Percentiles rank a stretch among this genome's conserved stretches.
Evolutionary conservation across 1,284 basidiomycete genomes (phyloP).

Genomic region (Ganoderma lingzhi): DNA sequence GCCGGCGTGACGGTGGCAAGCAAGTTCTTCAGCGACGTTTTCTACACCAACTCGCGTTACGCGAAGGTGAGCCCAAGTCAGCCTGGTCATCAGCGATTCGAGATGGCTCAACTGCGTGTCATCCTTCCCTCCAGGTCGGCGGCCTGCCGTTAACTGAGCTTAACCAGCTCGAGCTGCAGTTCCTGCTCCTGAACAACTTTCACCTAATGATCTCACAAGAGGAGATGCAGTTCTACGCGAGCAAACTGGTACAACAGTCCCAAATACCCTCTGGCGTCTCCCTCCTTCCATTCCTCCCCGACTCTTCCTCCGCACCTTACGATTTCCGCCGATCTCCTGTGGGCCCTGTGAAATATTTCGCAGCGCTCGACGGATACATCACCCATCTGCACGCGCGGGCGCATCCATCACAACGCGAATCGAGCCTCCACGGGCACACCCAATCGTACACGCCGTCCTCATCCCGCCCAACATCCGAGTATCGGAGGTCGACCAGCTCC

Average conservation of each 20-base stretch:
- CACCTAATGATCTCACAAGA: conserved; percentile 86
- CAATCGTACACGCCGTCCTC: conserved; percentile 29
- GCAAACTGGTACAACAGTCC: conserved; percentile 81
- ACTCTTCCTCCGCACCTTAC: conserved; percentile 37
- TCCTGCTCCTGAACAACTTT: conserved; percentile 96
- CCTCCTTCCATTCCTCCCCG: conserved; percentile 39
- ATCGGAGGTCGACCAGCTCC: conserved; percentile 36
- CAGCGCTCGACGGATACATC: conserved; percentile 59
- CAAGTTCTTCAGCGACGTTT: conserved; percentile 99
- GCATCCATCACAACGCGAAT: conserved; percentile 21
- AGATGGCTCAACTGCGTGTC: neutral
- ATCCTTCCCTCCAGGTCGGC: conserved; percentile 71
- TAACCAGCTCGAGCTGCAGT: conserved; percentile 97
- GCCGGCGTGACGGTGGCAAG: conserved; percentile 98
- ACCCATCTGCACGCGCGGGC: conserved; percentile 41
- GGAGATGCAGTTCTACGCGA: conserved; percentile 96
- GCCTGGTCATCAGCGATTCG: neutral
- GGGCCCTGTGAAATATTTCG: conserved; percentile 59
- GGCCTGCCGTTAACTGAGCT: conserved; percentile 94
- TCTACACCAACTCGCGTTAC: conserved; percentile 99
- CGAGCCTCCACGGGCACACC: conserved; percentile 14
- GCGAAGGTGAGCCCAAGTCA: conserved; percentile 78
- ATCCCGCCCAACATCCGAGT: conserved; percentile 32
- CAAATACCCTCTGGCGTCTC: conserved; percentile 45
- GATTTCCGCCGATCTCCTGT: conserved; percentile 37